These are phyloP conservation scores for Uncinocarpus reesii DNA, from an alignment of 2,329 filamentous ascomycete genomes.

Conservation along the genomic window DNA sequence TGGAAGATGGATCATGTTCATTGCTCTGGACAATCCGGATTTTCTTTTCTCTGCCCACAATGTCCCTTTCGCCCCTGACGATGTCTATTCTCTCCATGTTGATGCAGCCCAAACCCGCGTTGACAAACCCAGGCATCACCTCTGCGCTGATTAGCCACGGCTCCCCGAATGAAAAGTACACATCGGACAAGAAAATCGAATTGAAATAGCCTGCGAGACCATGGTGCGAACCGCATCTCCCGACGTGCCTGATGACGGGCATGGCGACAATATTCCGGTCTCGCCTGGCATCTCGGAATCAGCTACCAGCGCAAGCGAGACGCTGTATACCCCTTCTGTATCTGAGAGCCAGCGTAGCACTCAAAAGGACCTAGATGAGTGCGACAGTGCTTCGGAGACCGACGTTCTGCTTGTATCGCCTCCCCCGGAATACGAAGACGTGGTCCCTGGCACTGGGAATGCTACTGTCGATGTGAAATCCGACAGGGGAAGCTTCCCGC, in stretches of 20 bases:
- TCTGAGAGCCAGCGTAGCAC: conserved; percentile 1
- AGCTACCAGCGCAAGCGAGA: neutral
- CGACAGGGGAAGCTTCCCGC: neutral
- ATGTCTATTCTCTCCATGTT: neutral
- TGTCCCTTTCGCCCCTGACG: conserved; percentile 1
- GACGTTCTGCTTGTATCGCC: conserved; percentile 1
- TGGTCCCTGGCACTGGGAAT: neutral
- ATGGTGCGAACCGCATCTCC: conserved; percentile 1
- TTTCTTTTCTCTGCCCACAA: neutral
- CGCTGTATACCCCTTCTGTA: conserved; percentile 5
- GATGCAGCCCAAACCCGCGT: neutral
- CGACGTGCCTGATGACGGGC: neutral
- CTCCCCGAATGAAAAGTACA: neutral
- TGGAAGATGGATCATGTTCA: neutral
- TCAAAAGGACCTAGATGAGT: neutral
- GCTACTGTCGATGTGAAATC: neutral
- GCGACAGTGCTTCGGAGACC: conserved; percentile 1
- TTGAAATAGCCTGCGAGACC: neutral
- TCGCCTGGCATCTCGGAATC: neutral
- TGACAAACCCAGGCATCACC: neutral
- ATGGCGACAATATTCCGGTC: neutral
- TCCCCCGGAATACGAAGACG: conserved; percentile 1
- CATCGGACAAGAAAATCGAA: neutral
- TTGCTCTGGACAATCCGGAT: neutral
- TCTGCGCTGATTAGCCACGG: neutral